Evolutionary conservation across 2,329 filamentous ascomycete genomes (phyloP), one percentile per base, ranked within the genome.

Genomic region (Cercospora sp.): DNA sequence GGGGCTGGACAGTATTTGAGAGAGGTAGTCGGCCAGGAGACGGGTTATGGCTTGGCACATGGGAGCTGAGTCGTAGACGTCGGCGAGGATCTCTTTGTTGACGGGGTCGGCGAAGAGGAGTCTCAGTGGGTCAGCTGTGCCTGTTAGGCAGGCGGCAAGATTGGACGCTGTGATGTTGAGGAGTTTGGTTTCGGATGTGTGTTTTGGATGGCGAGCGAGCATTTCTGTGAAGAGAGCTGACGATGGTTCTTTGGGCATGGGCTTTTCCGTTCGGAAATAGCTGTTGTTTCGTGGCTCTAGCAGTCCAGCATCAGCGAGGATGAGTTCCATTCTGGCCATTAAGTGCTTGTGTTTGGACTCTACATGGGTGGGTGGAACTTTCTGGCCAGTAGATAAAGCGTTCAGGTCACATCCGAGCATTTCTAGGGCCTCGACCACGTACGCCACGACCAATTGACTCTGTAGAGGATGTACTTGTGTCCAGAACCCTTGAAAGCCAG

Each of bases 371-470:
- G 7, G 18, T 10, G 68, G 48, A n/a, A 69, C 4, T 9, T 18
- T 36, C 9, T 64, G 12, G 20, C 65, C 68, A 28, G 60, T 13
- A 23, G 18, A 36, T 5, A 65, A 10, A 33, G 16, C 10, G 3
- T 18, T 31, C 3, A 69, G 51, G 42, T 67, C 33, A 23, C 65
- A 67, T 5, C 68, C 68, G 18, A 69, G 58, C 23, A 65, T n/a
- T n/a, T 26, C 20, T 57, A 67, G 67, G 23, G 65, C 65, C 10
- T 69, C 62, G 1, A 63, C n/a, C 33, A 65, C 60, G 16, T 67
- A 67, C 6, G 62, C 68, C 8, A 60, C 30, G n/a, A 64, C 57
- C 3, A 69, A 36, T 9, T 33, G 16, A 18, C 53, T 64, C 42
- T 67, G 63, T 8, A 30, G 28, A 28, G 68, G 68, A 51, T 60